phyloP scores from a whole-genome alignment of 805 yeast genomes.

The Ogataea allantospora region DNA sequence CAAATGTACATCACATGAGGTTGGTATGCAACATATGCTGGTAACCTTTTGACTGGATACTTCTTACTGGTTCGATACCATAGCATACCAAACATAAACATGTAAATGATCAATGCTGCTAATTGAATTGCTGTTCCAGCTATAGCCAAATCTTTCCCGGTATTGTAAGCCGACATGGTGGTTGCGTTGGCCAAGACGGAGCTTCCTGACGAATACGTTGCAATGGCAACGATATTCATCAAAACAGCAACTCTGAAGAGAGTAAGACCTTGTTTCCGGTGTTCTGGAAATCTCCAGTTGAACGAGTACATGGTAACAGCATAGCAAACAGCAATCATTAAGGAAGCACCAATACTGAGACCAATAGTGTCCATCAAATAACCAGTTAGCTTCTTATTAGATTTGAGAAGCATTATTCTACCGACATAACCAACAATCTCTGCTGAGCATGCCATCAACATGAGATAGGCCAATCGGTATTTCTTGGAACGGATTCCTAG shows the following conservation, averaged over 20 bases:
- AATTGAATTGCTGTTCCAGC: slow-evolving; percentile 80
- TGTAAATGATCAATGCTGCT: slow-evolving; percentile 46
- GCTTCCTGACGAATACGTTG: slow-evolving; percentile 43
- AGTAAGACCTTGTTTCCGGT: slow-evolving; percentile 30
- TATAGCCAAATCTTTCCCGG: slow-evolving; percentile 65
- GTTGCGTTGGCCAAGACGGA: slow-evolving; percentile 34
- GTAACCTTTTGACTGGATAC: background rate
- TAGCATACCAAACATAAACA: background rate
- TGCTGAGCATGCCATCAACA: slow-evolving; percentile 51
- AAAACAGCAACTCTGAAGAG: background rate
- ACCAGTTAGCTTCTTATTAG: slow-evolving; percentile 34
- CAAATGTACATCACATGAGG: slow-evolving; percentile 22
- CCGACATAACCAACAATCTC: slow-evolving; percentile 72
- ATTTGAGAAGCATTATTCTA: slow-evolving; percentile 46
- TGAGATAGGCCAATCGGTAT: slow-evolving; percentile 62
- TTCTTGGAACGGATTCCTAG: slow-evolving; percentile 47
- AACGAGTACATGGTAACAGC: slow-evolving; percentile 41
- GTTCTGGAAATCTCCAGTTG: slow-evolving; percentile 61
- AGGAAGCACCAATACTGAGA: slow-evolving; percentile 75
- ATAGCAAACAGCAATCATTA: slow-evolving; percentile 65
- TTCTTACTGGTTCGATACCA: background rate
- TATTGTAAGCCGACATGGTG: slow-evolving; percentile 40
- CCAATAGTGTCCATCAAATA: slow-evolving; percentile 65
- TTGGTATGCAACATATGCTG: slow-evolving; percentile 17
- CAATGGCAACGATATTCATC: background rate